Conservation (phyloP, 352 stramenopile species). For the Phytophthora vignae region DNA sequence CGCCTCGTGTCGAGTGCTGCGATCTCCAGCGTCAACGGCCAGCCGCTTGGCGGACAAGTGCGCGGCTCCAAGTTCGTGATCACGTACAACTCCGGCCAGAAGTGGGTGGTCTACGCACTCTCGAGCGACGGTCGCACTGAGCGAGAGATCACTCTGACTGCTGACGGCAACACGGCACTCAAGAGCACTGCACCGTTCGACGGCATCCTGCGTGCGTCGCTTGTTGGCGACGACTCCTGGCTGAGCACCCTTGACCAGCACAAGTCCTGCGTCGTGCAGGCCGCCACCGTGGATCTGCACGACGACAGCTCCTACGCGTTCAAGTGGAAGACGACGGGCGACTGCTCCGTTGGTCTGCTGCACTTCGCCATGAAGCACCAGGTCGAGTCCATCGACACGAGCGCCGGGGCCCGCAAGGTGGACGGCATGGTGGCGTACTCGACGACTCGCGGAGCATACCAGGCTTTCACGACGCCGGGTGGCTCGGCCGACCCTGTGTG, state of each 20-base stretch:
- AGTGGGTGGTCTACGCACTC: slow-evolving; percentile 68
- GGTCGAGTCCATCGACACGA: slow-evolving; percentile 49
- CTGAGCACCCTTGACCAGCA: slow-evolving; percentile 51
- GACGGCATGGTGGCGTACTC: slow-evolving; percentile 53
- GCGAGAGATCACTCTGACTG: slow-evolving; percentile 49
- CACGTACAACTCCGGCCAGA: slow-evolving; percentile 59
- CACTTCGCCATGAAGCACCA: slow-evolving; percentile 73
- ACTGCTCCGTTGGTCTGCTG: slow-evolving; percentile 60
- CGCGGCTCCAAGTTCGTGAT: slow-evolving; percentile 59
- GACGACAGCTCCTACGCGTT: slow-evolving; percentile 60
- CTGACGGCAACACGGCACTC: slow-evolving; percentile 48
- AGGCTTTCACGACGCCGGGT: slow-evolving; percentile 46
- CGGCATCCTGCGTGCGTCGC: slow-evolving; percentile 55
- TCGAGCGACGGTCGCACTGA: slow-evolving; percentile 46
- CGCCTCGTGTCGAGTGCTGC: slow-evolving; percentile 47
- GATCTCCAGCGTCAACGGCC: slow-evolving; percentile 60
- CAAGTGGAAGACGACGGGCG: slow-evolving; percentile 64
- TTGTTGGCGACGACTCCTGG: slow-evolving; percentile 50
- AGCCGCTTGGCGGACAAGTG: slow-evolving; percentile 31
- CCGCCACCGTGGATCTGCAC: slow-evolving; percentile 46
- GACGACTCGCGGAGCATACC: slow-evolving; percentile 60
- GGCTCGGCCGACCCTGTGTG: slow-evolving; percentile 36
- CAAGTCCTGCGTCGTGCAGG: slow-evolving; percentile 60
- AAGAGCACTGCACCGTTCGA: slow-evolving; percentile 48
- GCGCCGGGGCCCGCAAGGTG: slow-evolving; percentile 33